Conservation (phyloP, 495 filamentous ascomycete species). For the Choiromyces venosus region DNA sequence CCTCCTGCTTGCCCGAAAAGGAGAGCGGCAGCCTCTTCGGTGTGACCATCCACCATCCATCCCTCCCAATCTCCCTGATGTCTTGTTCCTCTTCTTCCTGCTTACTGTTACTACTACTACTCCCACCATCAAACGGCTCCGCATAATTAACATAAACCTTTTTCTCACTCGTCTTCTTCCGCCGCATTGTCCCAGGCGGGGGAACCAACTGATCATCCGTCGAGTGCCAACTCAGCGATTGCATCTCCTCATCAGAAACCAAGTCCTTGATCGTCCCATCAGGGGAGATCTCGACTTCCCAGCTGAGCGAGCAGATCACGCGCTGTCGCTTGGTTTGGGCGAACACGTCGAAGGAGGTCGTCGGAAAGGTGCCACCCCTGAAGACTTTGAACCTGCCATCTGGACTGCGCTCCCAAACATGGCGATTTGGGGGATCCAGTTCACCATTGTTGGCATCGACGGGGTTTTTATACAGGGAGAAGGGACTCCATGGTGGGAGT, state of each 20-base stretch:
- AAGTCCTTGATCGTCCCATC: slow-evolving; percentile 14
- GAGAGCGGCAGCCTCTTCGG: slow-evolving; percentile 15
- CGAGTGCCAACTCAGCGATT: slow-evolving; percentile 13
- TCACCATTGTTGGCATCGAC: neutral
- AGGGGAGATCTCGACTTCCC: slow-evolving; percentile 29
- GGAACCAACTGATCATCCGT: neutral
- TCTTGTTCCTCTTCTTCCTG: neutral
- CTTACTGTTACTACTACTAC: slow-evolving; percentile 6
- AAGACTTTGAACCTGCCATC: neutral
- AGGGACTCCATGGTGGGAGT: slow-evolving; percentile 5
- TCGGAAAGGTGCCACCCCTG: slow-evolving; percentile 13
- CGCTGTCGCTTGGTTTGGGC: slow-evolving; percentile 20
- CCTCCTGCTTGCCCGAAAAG: slow-evolving; percentile 19
- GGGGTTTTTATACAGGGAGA: neutral
- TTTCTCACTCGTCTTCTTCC: slow-evolving; percentile 24
- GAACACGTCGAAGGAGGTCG: slow-evolving; percentile 32
- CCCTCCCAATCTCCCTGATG: neutral
- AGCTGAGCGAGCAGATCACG: slow-evolving; percentile 20
- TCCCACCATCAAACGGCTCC: neutral
- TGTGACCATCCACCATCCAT: slow-evolving; percentile 31
- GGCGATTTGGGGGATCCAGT: neutral
- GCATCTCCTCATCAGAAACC: slow-evolving; percentile 12
- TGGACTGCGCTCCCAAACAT: neutral
- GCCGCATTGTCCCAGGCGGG: neutral
- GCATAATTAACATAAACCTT: slow-evolving; percentile 26